Conservation (phyloP, 352 stramenopile genomes). For the Phytophthora idaei region DNA sequence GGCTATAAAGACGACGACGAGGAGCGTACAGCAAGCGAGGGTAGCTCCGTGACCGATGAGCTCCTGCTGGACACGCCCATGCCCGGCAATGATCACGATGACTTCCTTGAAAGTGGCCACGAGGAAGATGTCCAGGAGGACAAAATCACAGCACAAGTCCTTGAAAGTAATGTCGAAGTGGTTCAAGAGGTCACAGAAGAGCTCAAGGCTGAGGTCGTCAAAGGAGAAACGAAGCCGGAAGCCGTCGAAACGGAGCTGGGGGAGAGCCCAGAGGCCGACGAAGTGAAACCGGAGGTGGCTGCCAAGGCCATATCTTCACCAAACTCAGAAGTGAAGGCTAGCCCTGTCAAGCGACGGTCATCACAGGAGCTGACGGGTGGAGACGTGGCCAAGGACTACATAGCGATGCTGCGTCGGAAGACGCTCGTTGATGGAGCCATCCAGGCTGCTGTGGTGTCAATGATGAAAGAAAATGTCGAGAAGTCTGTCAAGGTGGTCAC, state of each 20-base stretch:
- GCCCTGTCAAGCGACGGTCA: slow-evolving; percentile 1
- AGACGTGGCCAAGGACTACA: slow-evolving; percentile 24
- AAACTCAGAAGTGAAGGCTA: slow-evolving; percentile 5
- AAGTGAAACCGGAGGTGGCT: neutral
- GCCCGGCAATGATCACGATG: slow-evolving; percentile 14
- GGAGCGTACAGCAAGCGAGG: slow-evolving; percentile 41
- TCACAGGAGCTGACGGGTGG: slow-evolving; percentile 12
- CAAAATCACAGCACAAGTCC: slow-evolving; percentile 1
- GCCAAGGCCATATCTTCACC: neutral
- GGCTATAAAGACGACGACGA: slow-evolving; percentile 34
- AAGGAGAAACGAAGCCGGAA: slow-evolving; percentile 10
- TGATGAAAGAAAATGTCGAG: slow-evolving; percentile 37
- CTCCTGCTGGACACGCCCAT: slow-evolving; percentile 34
- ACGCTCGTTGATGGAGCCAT: slow-evolving; percentile 35
- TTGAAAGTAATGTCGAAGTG: slow-evolving; percentile 12
- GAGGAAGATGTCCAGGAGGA: slow-evolving; percentile 12
- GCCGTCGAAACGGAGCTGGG: slow-evolving; percentile 3
- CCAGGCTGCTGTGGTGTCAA: slow-evolving; percentile 40
- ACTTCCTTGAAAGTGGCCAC: slow-evolving; percentile 14
- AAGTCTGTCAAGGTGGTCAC: slow-evolving; percentile 3
- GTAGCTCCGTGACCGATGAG: slow-evolving; percentile 38
- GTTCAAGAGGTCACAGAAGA: neutral
- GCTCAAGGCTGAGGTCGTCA: neutral
- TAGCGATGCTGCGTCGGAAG: slow-evolving; percentile 23
- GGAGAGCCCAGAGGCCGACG: slow-evolving; percentile 15